These are phyloP conservation scores for Gynochthodes officinalis DNA, from an alignment of 257 asterid genomes.

Conservation along the genomic window DNA sequence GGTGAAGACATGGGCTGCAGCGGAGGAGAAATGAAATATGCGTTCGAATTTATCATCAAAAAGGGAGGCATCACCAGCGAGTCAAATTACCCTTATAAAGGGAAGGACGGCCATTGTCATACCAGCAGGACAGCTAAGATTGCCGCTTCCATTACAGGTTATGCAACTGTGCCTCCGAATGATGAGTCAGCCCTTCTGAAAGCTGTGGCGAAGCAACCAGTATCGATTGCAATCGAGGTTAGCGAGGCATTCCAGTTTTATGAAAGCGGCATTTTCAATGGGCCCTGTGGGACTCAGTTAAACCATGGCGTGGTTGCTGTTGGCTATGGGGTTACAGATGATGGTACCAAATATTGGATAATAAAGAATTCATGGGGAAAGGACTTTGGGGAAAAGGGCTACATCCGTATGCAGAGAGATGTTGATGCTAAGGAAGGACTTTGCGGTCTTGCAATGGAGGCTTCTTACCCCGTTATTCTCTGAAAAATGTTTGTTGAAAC, in stretches of 20 bases:
- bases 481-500: too few relatives aligned
- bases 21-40: slow-evolving; percentile 14
- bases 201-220: slow-evolving; percentile 39
- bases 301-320: slow-evolving; percentile 35
- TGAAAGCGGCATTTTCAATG: slow-evolving; percentile 31
- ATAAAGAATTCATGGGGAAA: slow-evolving; percentile 40
- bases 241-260: slow-evolving; percentile 32
- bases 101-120: slow-evolving; percentile 26
- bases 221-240: slow-evolving; percentile 39
- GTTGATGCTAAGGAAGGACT: slow-evolving; percentile 30
- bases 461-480: slow-evolving; percentile 33
- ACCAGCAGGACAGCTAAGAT: slow-evolving; percentile 12
- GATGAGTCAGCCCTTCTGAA: slow-evolving; percentile 27
- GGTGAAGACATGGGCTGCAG: slow-evolving; percentile 4
- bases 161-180: slow-evolving; percentile 28
- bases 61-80: slow-evolving; percentile 15
- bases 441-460: slow-evolving; percentile 38
- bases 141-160: slow-evolving; percentile 29
- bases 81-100: slow-evolving; percentile 32
- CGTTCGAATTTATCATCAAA: not conserved
- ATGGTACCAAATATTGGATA: slow-evolving; percentile 35
- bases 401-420: slow-evolving; percentile 27
- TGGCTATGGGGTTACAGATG: slow-evolving; percentile 21
- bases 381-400: slow-evolving; percentile 32
- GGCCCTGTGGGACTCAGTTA: slow-evolving; percentile 31